Base-by-base conservation (phyloP, 2,329 filamentous ascomycete genomes). In the Hortaea werneckii region DNA sequence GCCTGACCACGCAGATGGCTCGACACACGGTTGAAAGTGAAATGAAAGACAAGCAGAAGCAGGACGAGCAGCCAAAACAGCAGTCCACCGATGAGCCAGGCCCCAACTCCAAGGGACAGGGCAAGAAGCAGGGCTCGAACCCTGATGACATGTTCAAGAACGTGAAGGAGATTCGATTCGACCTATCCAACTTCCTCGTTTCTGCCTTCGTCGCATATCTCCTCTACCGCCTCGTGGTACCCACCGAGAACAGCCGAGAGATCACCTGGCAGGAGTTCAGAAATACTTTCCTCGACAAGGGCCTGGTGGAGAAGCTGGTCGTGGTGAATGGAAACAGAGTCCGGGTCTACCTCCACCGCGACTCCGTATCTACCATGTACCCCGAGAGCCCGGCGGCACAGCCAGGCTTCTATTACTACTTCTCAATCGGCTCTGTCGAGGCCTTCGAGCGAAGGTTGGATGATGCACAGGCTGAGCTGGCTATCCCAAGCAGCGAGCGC, bases 201-300 rank as follows among this genome's bases (percentile, higher is more conserved):
- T 74, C 75, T 29, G 67, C 75, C 12, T 74, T 85, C 55, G 65
- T 82, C 30, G 69, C 78, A 8, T 85, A 80, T 59, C 70, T 84
- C 45, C 62, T 81, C 41, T 83, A 80, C 65, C 71, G 76, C 46
- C 73, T 77, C 52, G 69, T 90, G 46, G 75, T 87, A 48, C 82
- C 82, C 3, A 75, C 76, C 13, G 81, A 85, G 52, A 75, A 73
- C 51, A 74, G 71, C 45, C 74, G 80, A 59, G 90, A 98, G 63
- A 95, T 98, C 48, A 96, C 92, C 45, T 98, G 88, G 87, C 89
- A 98, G 68, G 92, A 98, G 69, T 87, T 98, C 69, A 77, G 86
- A 52, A 89, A 80, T 56, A 92, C 87, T 29, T 96, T 95, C 74
- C 74, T 98, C 50, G 88, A 95, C 68, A 95, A 94, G 73, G 92